phyloP scores from a whole-genome alignment of 1,284 basidiomycete species.

The Serendipita sp. region DNA sequence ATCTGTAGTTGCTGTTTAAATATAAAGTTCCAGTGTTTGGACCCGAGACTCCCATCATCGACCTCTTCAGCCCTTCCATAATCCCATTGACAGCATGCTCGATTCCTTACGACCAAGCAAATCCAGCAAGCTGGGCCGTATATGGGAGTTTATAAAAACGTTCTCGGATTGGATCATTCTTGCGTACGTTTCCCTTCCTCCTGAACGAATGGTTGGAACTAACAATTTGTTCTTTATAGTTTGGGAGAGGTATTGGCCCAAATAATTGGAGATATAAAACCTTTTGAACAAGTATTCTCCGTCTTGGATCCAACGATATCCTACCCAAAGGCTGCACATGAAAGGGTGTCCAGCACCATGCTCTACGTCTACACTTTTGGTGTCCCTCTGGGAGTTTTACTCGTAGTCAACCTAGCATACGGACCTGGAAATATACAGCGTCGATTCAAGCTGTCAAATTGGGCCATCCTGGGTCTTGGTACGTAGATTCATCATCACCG shows the following conservation, averaged over 20 bases:
- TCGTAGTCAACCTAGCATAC: not conserved
- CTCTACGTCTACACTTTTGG: not conserved
- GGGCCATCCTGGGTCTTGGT: not conserved
- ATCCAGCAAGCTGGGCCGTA: not conserved
- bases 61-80: too few species aligned
- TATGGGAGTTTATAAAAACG: conserved; percentile 2
- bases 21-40: too few species aligned
- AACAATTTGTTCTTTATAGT: not conserved
- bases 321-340: not conserved
- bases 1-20: too few species aligned
- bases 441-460: not conserved
- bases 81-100: not conserved
- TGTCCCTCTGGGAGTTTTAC: not conserved
- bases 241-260: not conserved
- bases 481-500: not conserved
- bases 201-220: not conserved
- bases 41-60: too few species aligned
- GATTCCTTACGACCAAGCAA: not conserved
- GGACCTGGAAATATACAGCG: not conserved
- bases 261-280: not conserved
- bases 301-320: not conserved
- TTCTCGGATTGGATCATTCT: not conserved
- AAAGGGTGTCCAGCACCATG: not conserved
- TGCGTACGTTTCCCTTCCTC: not conserved
- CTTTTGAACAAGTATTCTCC: not conserved